Evolutionary conservation across 371 early-diverging fungal species (phyloP), one percentile per base, ranked within the genome.

Genomic region (Synchytrium microbalum): DNA sequence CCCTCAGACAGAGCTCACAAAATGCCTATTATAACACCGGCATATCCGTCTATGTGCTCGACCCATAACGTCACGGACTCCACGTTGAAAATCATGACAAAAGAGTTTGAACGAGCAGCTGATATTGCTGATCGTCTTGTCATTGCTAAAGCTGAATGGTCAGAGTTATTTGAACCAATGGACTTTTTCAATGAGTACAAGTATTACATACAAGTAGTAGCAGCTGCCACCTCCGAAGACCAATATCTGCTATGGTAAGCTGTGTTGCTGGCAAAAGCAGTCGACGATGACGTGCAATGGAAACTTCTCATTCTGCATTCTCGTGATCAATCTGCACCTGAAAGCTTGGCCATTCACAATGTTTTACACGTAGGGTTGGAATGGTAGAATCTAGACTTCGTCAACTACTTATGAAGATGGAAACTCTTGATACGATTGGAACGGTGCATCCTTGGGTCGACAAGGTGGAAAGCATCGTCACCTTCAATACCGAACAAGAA

Each of bases 21-120:
- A 31, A 99, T 99, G 99, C 99, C 99, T 0, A 92, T 99, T 59
- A 99, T 99, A 66, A 99, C 99, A 14, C 99, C 99, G 3, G 98
- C 98, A 0, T 99, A 99, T 72, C 99, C 99, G 23, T 93, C 96
- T 25, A 99, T 99, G 95, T 99, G 99, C 73, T 87, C 99, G 1
- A 99, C 99, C 0, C 99, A 99, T 78, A 99, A 99, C 70, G 96
- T 99, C 10, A 90, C 93, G 0, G 78, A 78, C 46, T 96, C 97
- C 1, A 99, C 99, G 0, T 83, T 86, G 30, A 71, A 68, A 2
- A 85, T 98, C 24, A 93, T 95, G 70, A 85, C 84, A 23, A 81
- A 82, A 27, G 99, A 99, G 80, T 89, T 99, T 65, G 80, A 85
- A 67, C 81, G 88, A 33, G 92, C 88, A 1, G 75, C 80, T 0